Evolutionary conservation across 2,329 filamentous ascomycete species (phyloP).

Genomic region (Hypoxylon sp.): DNA sequence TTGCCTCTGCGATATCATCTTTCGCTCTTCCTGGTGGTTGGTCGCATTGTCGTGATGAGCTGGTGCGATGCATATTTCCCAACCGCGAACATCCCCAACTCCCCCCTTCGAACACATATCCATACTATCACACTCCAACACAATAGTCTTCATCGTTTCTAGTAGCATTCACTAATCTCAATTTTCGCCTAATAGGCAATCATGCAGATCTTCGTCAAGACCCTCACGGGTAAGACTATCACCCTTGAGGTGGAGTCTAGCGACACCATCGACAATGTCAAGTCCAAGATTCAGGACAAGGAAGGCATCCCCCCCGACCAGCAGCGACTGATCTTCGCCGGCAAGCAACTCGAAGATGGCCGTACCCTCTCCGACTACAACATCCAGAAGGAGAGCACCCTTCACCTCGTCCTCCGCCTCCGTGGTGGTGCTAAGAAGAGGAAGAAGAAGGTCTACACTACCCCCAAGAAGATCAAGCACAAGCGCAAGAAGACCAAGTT

Average conservation of each 20-base stretch:
- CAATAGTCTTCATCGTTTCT: neutral
- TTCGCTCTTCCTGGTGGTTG: neutral
- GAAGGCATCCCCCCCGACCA: constrained; percentile 99
- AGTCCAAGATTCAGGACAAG: constrained; percentile 99
- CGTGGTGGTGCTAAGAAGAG: constrained; percentile 99
- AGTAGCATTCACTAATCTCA: constrained; percentile 54
- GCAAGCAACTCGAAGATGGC: constrained; percentile 99
- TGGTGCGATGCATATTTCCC: constrained; percentile 16
- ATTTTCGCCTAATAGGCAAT: constrained; percentile 66
- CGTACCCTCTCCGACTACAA: constrained; percentile 99
- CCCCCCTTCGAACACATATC: neutral
- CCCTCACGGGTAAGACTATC: constrained; percentile 99
- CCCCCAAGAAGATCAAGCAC: constrained; percentile 99
- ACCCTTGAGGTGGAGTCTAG: constrained; percentile 99
- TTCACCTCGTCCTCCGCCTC: constrained; percentile 97
- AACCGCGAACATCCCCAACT: neutral
- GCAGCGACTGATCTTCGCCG: constrained; percentile 99
- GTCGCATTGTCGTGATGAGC: constrained; percentile 6
- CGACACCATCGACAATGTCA: constrained; percentile 99
- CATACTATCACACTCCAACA: constrained; percentile 46
- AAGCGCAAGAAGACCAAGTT: constrained; percentile 99
- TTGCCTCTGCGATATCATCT: neutral
- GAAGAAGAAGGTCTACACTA: constrained; percentile 99
- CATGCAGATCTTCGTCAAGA: constrained; percentile 85
- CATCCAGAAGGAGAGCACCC: constrained; percentile 99